phyloP scores from a whole-genome alignment of 164 flowering plant species.

The Buxus sempervirens region DNA sequence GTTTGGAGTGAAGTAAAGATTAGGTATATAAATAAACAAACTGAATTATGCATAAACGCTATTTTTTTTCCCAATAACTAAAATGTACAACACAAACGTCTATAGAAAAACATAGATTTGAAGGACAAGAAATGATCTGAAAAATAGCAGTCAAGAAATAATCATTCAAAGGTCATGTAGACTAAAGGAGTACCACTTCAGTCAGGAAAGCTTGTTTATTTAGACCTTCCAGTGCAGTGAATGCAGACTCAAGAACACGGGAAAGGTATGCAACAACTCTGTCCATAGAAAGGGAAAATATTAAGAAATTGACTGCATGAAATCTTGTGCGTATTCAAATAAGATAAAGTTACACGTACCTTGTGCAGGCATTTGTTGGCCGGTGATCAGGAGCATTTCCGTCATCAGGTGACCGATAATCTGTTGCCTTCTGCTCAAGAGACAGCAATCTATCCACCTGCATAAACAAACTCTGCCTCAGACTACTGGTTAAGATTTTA shows the following conservation, averaged over 20 bases:
- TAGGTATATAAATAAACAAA: too few species aligned
- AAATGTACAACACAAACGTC: too few species aligned
- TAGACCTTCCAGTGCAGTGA: constrained; percentile 92
- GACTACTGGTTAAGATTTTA: too few species aligned
- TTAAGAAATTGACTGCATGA: background rate
- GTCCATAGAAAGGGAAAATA: constrained; percentile 17
- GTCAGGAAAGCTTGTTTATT: constrained; percentile 96
- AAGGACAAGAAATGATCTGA: background rate
- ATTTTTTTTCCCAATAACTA: too few species aligned
- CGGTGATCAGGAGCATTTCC: constrained; percentile 95
- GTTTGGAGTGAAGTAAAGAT: too few species aligned
- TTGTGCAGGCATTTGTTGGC: constrained; percentile 94
- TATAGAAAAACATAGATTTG: too few species aligned
- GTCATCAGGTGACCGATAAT: constrained; percentile 91
- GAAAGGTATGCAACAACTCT: constrained; percentile 97
- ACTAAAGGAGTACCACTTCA: constrained; percentile 66
- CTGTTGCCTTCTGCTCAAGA: constrained; percentile 89
- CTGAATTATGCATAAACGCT: too few species aligned
- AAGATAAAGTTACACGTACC: constrained; percentile 36
- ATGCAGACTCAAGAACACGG: constrained; percentile 93
- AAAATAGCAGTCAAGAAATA: background rate
- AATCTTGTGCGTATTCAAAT: background rate
- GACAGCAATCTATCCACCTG: constrained; percentile 93
- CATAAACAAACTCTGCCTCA: too few species aligned
- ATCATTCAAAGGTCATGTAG: constrained; percentile 1